These are phyloP conservation scores for Globisporangium viniferum DNA, from an alignment of 352 stramenopile species.

Conservation along the genomic window DNA sequence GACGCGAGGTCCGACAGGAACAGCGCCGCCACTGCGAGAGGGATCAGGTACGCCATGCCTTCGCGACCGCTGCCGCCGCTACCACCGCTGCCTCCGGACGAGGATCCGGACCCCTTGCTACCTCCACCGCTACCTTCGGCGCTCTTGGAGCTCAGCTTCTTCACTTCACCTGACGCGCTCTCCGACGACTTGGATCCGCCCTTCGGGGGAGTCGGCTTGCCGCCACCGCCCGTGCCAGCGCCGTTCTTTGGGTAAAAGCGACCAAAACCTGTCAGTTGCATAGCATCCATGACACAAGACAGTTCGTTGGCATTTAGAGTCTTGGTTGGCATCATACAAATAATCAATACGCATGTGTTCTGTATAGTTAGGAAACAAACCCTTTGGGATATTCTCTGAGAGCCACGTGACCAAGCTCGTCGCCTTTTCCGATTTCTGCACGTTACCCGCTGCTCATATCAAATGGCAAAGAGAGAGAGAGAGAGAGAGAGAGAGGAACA, in stretches of 20 bases:
- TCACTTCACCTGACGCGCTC: conserved; percentile 45
- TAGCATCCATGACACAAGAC: not conserved
- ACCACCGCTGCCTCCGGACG: conserved; percentile 21
- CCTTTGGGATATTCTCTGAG: conserved; percentile 75
- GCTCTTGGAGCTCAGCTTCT: conserved; percentile 72
- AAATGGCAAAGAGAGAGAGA: not conserved
- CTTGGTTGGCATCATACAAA: not conserved
- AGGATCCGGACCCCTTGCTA: conserved; percentile 25
- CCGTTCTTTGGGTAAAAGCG: conserved; percentile 85
- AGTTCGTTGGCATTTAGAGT: not conserved
- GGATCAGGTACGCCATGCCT: conserved; percentile 71
- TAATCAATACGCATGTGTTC: not conserved
- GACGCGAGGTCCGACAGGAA: conserved; percentile 72
- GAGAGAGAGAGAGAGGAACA: not conserved
- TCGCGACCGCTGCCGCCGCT: conserved; percentile 43
- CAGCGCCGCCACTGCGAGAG: conserved; percentile 64
- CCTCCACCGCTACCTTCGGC: conserved; percentile 30
- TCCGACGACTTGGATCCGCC: conserved; percentile 40
- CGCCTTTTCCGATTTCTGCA: conserved; percentile 41
- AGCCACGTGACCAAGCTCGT: conserved; percentile 74
- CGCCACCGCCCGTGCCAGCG: conserved; percentile 16
- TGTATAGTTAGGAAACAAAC: conserved; percentile 15
- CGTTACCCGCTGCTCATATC: conserved; percentile 34
- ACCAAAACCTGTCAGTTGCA: conserved; percentile 47
- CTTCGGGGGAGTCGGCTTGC: conserved; percentile 53